A percentile compares a stretch with the other conserved stretches of the same genome.
phyloP scores from a whole-genome alignment of 805 yeast species.

The Kockiozyma suomiensis region DNA sequence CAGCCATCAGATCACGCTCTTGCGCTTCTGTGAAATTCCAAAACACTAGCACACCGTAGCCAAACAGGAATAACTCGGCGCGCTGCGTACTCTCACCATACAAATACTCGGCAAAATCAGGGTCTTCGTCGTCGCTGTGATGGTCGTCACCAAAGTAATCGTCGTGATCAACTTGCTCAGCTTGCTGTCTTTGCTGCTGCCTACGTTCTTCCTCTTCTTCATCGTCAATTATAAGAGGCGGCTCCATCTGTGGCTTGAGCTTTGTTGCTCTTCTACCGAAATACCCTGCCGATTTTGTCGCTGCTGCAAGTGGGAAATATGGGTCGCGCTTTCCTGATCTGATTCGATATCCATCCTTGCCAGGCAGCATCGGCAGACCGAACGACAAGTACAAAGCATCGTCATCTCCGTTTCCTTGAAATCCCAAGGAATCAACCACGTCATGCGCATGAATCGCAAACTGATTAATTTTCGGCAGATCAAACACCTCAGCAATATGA shows the following conservation, averaged over 20 bases:
- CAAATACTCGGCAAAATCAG: slow-evolving; percentile 5
- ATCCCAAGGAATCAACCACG: slow-evolving; percentile 74
- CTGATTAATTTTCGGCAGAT: slow-evolving; percentile 61
- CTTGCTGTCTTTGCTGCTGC: slow-evolving; percentile 37
- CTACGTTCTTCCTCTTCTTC: slow-evolving; percentile 50
- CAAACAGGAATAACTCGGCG: slow-evolving; percentile 84
- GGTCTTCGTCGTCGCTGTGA: slow-evolving; percentile 5
- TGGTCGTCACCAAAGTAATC: slow-evolving; percentile 11
- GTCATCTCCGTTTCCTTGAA: slow-evolving; percentile 51
- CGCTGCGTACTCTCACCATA: slow-evolving; percentile 38
- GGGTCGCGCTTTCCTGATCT: slow-evolving; percentile 48
- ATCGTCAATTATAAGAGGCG: background rate
- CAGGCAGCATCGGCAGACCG: slow-evolving; percentile 77
- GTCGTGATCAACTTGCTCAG: slow-evolving; percentile 8
- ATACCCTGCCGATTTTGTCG: slow-evolving; percentile 9
- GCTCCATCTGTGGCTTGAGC: background rate
- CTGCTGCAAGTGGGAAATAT: slow-evolving; percentile 8
- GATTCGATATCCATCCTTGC: slow-evolving; percentile 58
- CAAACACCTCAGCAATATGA: slow-evolving; percentile 80
- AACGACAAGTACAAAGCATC: slow-evolving; percentile 93
- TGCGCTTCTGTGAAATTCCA: slow-evolving; percentile 95
- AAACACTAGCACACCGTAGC: slow-evolving; percentile 94
- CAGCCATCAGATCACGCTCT: slow-evolving; percentile 92
- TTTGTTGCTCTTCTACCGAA: background rate
- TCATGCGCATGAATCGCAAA: slow-evolving; percentile 73